phyloP scores from a whole-genome alignment of 768 basidiomycete species.

The Collybiopsis confluens region DNA sequence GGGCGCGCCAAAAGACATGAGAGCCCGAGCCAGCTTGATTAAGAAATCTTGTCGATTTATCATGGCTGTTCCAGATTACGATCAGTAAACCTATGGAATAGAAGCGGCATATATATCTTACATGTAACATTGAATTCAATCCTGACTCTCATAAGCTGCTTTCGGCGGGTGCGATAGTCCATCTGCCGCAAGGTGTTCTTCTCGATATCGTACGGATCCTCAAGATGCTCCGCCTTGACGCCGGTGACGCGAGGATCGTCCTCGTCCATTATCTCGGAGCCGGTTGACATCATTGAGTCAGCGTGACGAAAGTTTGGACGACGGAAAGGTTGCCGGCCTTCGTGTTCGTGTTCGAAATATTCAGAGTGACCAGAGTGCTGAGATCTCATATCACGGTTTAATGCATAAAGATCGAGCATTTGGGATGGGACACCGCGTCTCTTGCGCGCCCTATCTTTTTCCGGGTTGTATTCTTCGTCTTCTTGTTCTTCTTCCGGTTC shows the following conservation, averaged over 20 bases:
- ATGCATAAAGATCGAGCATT: slow-evolving; percentile 48
- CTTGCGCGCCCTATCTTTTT: slow-evolving; percentile 29
- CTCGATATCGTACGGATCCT: slow-evolving; percentile 61
- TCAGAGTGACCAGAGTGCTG: background rate
- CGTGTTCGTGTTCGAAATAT: slow-evolving; percentile 12
- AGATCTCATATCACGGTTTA: slow-evolving; percentile 21
- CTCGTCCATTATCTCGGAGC: slow-evolving; percentile 57
- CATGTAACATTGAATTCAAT: slow-evolving; percentile 77
- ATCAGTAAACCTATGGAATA: slow-evolving; percentile 3
- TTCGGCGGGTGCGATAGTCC: slow-evolving; percentile 65
- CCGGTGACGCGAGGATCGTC: slow-evolving; percentile 74
- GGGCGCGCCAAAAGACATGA: slow-evolving; percentile 91
- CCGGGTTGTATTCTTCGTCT: slow-evolving; percentile 19
- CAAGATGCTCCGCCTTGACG: slow-evolving; percentile 40
- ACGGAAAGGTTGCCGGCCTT: slow-evolving; percentile 16
- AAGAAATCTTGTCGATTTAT: slow-evolving; percentile 81
- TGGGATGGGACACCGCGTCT: slow-evolving; percentile 46
- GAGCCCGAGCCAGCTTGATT: slow-evolving; percentile 75
- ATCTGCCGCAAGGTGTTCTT: slow-evolving; percentile 56
- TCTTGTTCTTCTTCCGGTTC: slow-evolving; percentile 19
- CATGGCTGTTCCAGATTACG: slow-evolving; percentile 48
- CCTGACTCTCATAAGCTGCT: slow-evolving; percentile 56
- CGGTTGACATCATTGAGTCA: slow-evolving; percentile 42
- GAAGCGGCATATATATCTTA: slow-evolving; percentile 25
- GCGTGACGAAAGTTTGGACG: slow-evolving; percentile 29